Evolutionary conservation across 768 basidiomycete species (phyloP).

Genomic region (Glaciozyma martinii): DNA sequence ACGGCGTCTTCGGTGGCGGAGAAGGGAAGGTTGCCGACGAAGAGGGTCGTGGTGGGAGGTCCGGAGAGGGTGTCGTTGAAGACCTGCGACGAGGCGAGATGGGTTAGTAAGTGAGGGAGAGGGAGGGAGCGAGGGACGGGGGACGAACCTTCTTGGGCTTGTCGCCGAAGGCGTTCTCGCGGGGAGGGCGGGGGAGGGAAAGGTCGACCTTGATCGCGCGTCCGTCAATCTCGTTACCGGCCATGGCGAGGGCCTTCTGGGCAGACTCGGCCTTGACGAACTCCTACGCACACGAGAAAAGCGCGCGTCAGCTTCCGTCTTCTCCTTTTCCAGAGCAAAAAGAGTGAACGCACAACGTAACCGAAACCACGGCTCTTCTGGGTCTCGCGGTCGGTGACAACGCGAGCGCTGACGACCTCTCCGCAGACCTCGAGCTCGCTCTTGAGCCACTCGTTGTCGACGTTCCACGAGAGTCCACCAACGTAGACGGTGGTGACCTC

Average conservation of each 20-base stretch:
- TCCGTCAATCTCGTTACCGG: constrained; percentile 85
- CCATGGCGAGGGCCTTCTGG: constrained; percentile 65
- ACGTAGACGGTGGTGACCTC: constrained; percentile 73
- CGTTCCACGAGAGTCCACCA: constrained; percentile 87
- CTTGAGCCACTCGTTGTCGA: constrained; percentile 89
- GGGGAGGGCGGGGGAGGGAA: constrained; percentile 47
- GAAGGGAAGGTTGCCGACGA: constrained; percentile 87
- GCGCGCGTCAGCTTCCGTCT: background rate
- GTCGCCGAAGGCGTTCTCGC: constrained; percentile 33
- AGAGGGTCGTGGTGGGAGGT: constrained; percentile 62
- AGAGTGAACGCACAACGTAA: constrained; percentile 8
- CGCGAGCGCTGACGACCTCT: constrained; percentile 78
- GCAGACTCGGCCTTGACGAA: constrained; percentile 40
- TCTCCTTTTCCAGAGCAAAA: background rate
- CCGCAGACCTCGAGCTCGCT: constrained; percentile 83
- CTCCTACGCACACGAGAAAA: constrained; percentile 42
- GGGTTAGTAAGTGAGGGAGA: constrained; percentile 38
- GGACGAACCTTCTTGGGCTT: background rate
- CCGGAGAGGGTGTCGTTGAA: constrained; percentile 61
- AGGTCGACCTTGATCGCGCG: constrained; percentile 78
- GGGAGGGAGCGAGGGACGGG: background rate
- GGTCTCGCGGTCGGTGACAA: constrained; percentile 50
- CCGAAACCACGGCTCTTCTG: constrained; percentile 41
- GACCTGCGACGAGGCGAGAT: constrained; percentile 55
- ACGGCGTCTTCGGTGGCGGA: constrained; percentile 67